Evolutionary conservation across 345 rosid species (phyloP).

Genomic region (Bruguiera gymnorhiza): DNA sequence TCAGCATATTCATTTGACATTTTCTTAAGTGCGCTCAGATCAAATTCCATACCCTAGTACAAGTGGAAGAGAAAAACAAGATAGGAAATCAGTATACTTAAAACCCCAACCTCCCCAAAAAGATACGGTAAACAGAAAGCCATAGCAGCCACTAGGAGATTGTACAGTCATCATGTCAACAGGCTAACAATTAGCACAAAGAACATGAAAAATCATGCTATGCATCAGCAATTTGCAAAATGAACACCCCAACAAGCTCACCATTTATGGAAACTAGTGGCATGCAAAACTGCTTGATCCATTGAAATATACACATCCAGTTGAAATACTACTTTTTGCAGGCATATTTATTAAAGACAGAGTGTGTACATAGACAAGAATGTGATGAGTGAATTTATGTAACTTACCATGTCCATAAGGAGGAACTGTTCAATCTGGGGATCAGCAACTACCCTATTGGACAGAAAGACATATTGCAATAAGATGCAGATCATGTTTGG

Average conservation of each 20-base stretch:
- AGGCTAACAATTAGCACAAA: neutral
- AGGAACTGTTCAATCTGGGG: constrained; percentile 56
- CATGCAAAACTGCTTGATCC: too few relatives aligned
- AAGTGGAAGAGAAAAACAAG: neutral
- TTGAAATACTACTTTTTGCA: neutral
- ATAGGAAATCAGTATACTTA: neutral
- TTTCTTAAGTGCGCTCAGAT: constrained; percentile 42
- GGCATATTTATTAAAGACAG: too few relatives aligned
- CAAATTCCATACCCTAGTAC: constrained; percentile 56
- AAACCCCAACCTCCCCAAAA: neutral
- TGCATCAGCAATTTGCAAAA: too few relatives aligned
- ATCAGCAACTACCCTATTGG: constrained; percentile 50
- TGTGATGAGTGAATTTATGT: neutral
- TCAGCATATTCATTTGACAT: constrained; percentile 55
- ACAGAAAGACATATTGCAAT: constrained; percentile 17
- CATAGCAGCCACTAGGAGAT: neutral
- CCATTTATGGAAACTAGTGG: too few relatives aligned
- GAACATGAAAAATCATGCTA: neutral
- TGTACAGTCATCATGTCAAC: neutral
- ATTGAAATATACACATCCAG: neutral
- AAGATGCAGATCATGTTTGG: neutral
- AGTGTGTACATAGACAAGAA: too few relatives aligned
- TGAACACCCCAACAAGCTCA: too few relatives aligned
- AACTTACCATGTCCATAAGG: constrained; percentile 77
- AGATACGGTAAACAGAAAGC: neutral